Conservation (phyloP, 73 alveolate genomes). For the Symbiodinium natans region DNA sequence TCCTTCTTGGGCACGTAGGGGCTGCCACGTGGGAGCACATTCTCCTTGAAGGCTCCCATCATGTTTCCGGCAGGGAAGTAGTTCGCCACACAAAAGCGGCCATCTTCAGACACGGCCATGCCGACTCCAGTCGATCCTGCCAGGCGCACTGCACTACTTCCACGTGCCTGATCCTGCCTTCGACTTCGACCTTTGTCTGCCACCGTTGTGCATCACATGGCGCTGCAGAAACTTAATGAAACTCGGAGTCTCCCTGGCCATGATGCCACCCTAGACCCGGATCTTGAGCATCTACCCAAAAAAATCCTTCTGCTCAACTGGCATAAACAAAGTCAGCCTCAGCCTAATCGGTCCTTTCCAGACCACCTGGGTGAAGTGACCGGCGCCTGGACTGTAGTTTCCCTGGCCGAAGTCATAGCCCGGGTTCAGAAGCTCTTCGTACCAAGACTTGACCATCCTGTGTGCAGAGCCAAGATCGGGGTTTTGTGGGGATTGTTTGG, state of each 20-base stretch:
- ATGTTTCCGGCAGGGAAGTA: background rate
- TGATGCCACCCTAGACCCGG: too few species aligned
- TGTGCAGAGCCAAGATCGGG: too few species aligned
- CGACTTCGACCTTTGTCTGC: too few species aligned
- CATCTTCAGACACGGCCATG: conserved; percentile 82
- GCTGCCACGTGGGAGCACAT: conserved; percentile 64
- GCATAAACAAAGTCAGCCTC: too few species aligned
- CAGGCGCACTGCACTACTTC: too few species aligned
- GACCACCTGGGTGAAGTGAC: conserved; percentile 70
- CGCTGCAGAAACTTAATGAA: too few species aligned
- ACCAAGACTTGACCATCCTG: conserved; percentile 67
- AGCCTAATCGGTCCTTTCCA: conserved; percentile 57
- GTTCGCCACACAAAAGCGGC: conserved; percentile 45
- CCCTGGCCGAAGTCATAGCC: conserved; percentile 41
- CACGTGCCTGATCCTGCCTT: too few species aligned
- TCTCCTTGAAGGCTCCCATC: conserved; percentile 40
- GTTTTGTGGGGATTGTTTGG: too few species aligned
- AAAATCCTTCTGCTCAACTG: too few species aligned
- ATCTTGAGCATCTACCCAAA: too few species aligned
- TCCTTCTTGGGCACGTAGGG: conserved; percentile 37
- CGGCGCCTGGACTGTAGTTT: conserved; percentile 15
- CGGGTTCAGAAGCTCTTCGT: background rate
- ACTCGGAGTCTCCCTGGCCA: too few species aligned
- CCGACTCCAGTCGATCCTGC: conserved; percentile 74
- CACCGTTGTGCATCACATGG: too few species aligned